phyloP scores from a whole-genome alignment of 176 grass and related monocot species.

The Guadua angustifolia region DNA sequence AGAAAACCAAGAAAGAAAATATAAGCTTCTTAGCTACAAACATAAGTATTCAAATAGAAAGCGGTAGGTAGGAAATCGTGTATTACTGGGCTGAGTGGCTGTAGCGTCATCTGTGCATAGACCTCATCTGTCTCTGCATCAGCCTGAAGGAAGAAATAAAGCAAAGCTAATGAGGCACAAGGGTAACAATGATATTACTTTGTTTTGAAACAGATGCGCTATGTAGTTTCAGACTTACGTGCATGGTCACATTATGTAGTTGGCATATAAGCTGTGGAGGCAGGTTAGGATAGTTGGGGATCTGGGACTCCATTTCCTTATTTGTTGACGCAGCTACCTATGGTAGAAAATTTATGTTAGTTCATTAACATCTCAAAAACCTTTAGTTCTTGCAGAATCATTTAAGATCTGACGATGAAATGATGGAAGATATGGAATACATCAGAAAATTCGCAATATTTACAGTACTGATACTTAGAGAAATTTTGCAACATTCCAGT shows the following conservation, averaged over 20 bases:
- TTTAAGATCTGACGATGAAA: slow-evolving; percentile 16
- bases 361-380: neutral
- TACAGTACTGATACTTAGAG: slow-evolving; percentile 2
- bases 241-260: slow-evolving; percentile 96
- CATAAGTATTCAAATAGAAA: slow-evolving; percentile 4
- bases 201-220: neutral
- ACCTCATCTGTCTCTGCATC: slow-evolving; percentile 97
- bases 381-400: slow-evolving; percentile 8
- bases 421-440: slow-evolving; percentile 1
- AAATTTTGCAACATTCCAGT: slow-evolving; percentile 16
- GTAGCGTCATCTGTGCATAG: slow-evolving; percentile 91
- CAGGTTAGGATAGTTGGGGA: slow-evolving; percentile 87
- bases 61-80: slow-evolving; percentile 26
- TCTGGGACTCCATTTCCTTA: slow-evolving; percentile 89
- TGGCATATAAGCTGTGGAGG: slow-evolving; percentile 94
- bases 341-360: slow-evolving; percentile 30
- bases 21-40: slow-evolving; percentile 31
- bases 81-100: slow-evolving; percentile 83
- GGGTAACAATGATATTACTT: slow-evolving; percentile 6
- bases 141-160: slow-evolving; percentile 59
- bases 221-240: slow-evolving; percentile 64
- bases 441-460: slow-evolving; percentile 11
- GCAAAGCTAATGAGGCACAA: slow-evolving; percentile 34
- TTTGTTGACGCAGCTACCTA: slow-evolving; percentile 93
- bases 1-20: slow-evolving; percentile 13